Evolutionary conservation across 202 grass and related monocot genomes (phyloP).

Genomic region (Cymbopogon flexuosus): DNA sequence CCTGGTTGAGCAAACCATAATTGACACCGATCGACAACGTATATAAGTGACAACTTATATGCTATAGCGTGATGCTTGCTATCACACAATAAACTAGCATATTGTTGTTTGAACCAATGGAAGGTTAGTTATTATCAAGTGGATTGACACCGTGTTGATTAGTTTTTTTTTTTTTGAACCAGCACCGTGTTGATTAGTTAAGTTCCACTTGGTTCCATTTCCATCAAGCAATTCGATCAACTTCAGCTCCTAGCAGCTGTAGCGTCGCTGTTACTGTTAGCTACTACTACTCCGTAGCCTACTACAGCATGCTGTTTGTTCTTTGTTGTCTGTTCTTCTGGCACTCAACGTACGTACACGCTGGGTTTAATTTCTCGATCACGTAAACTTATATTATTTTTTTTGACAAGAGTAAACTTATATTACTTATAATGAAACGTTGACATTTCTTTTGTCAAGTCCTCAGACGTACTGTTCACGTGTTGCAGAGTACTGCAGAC

Average conservation of each 20-base stretch:
- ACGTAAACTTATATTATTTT: too few species aligned
- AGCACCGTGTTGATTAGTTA: not conserved
- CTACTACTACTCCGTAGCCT: too few species aligned
- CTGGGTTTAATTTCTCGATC: too few species aligned
- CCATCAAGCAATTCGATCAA: not conserved
- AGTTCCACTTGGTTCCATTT: not conserved
- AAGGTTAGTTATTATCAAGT: not conserved
- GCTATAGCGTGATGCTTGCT: too few species aligned
- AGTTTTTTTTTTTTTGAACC: not conserved
- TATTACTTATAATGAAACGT: too few species aligned
- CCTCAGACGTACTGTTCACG: not conserved
- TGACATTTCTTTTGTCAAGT: not conserved
- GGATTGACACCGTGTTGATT: not conserved
- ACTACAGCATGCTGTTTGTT: not conserved
- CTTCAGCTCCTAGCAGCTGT: not conserved
- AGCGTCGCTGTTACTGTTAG: slow-evolving; percentile 4
- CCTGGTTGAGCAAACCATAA: too few species aligned
- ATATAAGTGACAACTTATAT: not conserved
- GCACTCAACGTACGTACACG: not conserved
- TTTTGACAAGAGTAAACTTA: too few species aligned
- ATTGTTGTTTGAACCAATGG: not conserved
- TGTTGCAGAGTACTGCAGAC: not conserved
- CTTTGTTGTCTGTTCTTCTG: not conserved
- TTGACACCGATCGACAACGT: too few species aligned
- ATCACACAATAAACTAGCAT: too few species aligned